Percentiles rank a stretch among this genome's conserved stretches.
Conservation (phyloP, 2,329 filamentous ascomycete genomes). For the Incumbomyces lentus region DNA sequence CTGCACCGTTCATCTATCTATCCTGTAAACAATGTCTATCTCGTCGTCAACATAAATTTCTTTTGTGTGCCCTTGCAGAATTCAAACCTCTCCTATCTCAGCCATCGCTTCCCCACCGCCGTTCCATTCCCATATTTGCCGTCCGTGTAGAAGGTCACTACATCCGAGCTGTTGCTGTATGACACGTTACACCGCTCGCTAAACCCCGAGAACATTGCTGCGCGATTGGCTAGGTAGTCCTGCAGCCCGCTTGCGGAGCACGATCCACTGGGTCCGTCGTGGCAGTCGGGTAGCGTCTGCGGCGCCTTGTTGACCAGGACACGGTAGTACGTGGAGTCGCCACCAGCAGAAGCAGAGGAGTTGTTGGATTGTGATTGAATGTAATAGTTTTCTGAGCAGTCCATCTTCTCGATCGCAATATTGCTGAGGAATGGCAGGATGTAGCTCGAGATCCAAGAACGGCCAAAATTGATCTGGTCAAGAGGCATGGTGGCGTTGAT, state of each 20-base stretch:
- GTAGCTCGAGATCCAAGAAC: slow-evolving; percentile 53
- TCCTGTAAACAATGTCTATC: no score
- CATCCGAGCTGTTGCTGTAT: slow-evolving; percentile 12
- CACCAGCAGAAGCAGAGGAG: slow-evolving; percentile 14
- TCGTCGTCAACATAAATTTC: no score
- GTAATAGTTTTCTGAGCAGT: slow-evolving; percentile 47
- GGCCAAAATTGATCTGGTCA: slow-evolving; percentile 50
- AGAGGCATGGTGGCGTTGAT: slow-evolving; percentile 57
- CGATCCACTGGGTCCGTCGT: slow-evolving; percentile 41
- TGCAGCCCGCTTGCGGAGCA: slow-evolving; percentile 28
- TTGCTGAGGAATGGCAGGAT: slow-evolving; percentile 57
- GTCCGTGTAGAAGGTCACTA: slow-evolving; percentile 11
- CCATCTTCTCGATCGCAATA: slow-evolving; percentile 54
- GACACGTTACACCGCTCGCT: slow-evolving; percentile 9
- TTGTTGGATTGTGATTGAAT: slow-evolving; percentile 24
- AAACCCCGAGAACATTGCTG: slow-evolving; percentile 12
- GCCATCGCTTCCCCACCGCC: slow-evolving; percentile 8
- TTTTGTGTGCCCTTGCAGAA: no score
- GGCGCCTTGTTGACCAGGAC: slow-evolving; percentile 43
- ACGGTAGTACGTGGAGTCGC: slow-evolving; percentile 38
- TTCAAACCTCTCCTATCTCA: not conserved
- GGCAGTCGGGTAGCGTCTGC: slow-evolving; percentile 39
- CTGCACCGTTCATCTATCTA: no score
- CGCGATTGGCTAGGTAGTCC: slow-evolving; percentile 8
- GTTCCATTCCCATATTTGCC: slow-evolving; percentile 7